A percentile compares a stretch with the other conserved stretches of the same genome.
Conservation (phyloP, 495 filamentous ascomycete genomes). For the Aspergillus avenaceus region DNA sequence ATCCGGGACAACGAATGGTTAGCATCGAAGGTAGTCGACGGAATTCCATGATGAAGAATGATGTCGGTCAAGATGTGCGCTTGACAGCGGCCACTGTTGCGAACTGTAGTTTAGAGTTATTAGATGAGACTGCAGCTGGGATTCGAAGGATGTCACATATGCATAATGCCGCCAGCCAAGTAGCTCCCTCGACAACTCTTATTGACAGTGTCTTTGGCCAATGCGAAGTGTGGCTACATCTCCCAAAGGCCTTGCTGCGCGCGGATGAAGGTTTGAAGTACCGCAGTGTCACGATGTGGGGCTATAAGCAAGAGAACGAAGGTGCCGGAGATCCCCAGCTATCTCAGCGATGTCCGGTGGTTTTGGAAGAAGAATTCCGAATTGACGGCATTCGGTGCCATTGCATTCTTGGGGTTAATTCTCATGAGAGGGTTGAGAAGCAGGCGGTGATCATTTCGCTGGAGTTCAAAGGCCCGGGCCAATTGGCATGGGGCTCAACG, state of each 20-base stretch:
- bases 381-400: constrained; percentile 43
- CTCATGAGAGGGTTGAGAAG: constrained; percentile 55
- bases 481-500: constrained; percentile 36
- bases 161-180: constrained; percentile 5
- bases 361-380: constrained; percentile 41
- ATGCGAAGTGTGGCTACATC: constrained; percentile 37
- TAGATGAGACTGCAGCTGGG: constrained; percentile 42
- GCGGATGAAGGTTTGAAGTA: constrained; percentile 39
- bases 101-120: constrained; percentile 31
- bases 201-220: constrained; percentile 33
- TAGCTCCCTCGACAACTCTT: constrained; percentile 8
- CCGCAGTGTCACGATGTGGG: constrained; percentile 38
- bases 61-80: constrained; percentile 32
- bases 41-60: constrained; percentile 28
- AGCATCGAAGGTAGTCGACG: constrained; percentile 30
- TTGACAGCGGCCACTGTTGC: constrained; percentile 37
- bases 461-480: constrained; percentile 39
- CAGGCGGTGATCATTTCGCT: constrained; percentile 51
- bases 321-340: constrained; percentile 8
- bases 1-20: constrained; percentile 22
- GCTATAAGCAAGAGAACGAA: constrained; percentile 22
- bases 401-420: constrained; percentile 54
- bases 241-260: constrained; percentile 41
- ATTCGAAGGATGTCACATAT: constrained; percentile 37
- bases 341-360: constrained; percentile 25